These are phyloP conservation scores for Aspergillus floridensis DNA, from an alignment of 2,329 filamentous ascomycete species.

Conservation along the genomic window DNA sequence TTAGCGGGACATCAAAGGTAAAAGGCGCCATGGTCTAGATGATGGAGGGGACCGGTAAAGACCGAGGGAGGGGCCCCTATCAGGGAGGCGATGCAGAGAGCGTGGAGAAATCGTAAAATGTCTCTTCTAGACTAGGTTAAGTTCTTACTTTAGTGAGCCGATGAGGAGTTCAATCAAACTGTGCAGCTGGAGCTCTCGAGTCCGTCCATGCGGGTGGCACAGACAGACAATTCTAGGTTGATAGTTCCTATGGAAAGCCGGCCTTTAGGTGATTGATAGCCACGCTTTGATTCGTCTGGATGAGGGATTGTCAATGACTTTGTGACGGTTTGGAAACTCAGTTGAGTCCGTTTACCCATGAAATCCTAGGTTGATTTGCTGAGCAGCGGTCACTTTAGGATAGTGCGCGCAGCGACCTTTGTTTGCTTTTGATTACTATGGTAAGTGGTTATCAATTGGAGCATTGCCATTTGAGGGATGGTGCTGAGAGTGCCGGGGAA, in stretches of 20 bases:
- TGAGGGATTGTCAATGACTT: too few species aligned
- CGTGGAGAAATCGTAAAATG: not conserved
- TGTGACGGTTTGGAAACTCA: not conserved
- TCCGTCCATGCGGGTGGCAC: not conserved
- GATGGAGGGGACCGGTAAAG: not conserved
- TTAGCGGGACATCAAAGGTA: not conserved
- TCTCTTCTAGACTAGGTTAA: not conserved
- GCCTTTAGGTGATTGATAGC: not conserved
- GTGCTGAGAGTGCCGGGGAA: not conserved
- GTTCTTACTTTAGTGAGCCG: not conserved
- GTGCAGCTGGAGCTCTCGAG: not conserved
- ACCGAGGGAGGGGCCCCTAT: not conserved
- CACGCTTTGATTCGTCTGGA: too few species aligned
- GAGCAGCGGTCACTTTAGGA: too few species aligned
- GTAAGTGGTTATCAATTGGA: not conserved
- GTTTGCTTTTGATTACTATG: not conserved
- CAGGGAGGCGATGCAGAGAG: not conserved
- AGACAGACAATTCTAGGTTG: not conserved
- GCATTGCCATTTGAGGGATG: not conserved
- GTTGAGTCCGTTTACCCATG: not conserved
- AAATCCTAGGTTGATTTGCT: not conserved
- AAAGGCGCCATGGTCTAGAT: not conserved
- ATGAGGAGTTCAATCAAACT: not conserved
- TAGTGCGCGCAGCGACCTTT: not conserved
- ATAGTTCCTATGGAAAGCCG: not conserved